Percentiles rank a stretch among this genome's conserved stretches.
Evolutionary conservation across 1,284 basidiomycete species (phyloP).

Genomic region (Vanrija sp.): DNA sequence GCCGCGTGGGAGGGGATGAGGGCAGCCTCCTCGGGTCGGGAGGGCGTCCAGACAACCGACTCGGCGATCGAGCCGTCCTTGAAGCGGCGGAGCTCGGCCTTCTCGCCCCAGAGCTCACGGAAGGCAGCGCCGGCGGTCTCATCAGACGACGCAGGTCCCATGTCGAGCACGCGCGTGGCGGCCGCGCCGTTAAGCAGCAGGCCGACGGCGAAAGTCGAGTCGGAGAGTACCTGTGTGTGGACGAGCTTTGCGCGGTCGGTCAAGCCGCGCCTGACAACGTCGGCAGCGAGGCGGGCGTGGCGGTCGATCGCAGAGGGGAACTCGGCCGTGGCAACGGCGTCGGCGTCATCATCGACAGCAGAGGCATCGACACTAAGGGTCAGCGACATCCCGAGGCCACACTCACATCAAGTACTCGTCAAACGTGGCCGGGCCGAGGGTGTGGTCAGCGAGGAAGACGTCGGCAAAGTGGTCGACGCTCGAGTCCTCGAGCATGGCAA

Average conservation of each 20-base stretch:
- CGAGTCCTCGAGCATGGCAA: constrained; percentile 56
- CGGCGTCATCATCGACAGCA: neutral
- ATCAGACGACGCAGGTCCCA: constrained; percentile 68
- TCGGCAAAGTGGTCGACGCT: constrained; percentile 46
- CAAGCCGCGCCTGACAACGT: constrained; percentile 62
- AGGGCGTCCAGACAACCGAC: constrained; percentile 80
- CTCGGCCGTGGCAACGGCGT: constrained; percentile 48
- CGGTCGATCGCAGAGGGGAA: constrained; percentile 59
- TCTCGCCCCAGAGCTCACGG: constrained; percentile 83
- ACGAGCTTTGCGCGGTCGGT: constrained; percentile 63
- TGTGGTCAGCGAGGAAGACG: constrained; percentile 44
- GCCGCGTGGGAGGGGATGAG: constrained; percentile 74
- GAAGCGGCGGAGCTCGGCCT: constrained; percentile 91
- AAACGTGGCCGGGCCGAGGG: constrained; percentile 62
- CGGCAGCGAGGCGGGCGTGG: constrained; percentile 57
- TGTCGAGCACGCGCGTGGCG: constrained; percentile 79
- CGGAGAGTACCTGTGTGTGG: constrained; percentile 53
- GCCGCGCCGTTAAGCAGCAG: constrained; percentile 66
- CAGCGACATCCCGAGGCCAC: neutral
- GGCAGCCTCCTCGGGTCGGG: constrained; percentile 64
- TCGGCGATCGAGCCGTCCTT: constrained; percentile 91
- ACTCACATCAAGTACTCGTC: constrained; percentile 69
- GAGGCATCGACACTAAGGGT: constrained; percentile 60
- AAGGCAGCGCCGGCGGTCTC: constrained; percentile 57
- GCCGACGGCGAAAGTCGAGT: constrained; percentile 57